A percentile compares a stretch with the other conserved stretches of the same genome.
These are phyloP conservation scores for Malassezia restricta DNA, from an alignment of 1,284 basidiomycete species.

Conservation along the genomic window DNA sequence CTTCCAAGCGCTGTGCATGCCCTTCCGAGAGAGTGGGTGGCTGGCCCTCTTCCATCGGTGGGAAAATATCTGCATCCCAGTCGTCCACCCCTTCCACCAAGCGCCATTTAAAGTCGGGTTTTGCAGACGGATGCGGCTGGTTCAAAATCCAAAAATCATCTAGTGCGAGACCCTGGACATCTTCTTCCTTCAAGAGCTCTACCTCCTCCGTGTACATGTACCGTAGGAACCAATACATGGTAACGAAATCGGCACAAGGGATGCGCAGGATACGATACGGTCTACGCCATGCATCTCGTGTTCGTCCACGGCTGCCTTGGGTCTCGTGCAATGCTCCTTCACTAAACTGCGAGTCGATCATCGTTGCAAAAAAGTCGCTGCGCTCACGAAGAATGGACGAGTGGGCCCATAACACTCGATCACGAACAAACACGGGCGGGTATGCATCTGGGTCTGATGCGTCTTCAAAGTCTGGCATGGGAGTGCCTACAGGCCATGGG, in stretches of 20 bases:
- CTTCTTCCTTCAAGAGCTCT: slow-evolving; percentile 32
- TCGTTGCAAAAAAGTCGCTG: slow-evolving; percentile 68
- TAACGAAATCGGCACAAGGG: slow-evolving; percentile 68
- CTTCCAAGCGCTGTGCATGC: not conserved
- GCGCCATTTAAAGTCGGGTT: slow-evolving; percentile 15
- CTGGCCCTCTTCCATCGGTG: not conserved
- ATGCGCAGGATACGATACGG: slow-evolving; percentile 54
- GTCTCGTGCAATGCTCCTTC: slow-evolving; percentile 21
- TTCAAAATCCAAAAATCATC: slow-evolving; percentile 33
- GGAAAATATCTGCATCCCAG: not conserved
- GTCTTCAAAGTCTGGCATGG: slow-evolving; percentile 7
- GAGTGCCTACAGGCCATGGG: slow-evolving; percentile 9
- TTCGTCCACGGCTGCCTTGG: not conserved
- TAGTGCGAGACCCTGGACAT: slow-evolving; percentile 29
- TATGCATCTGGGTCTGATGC: not conserved
- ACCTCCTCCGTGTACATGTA: slow-evolving; percentile 62
- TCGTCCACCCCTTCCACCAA: slow-evolving; percentile 1
- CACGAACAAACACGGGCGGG: slow-evolving; percentile 29
- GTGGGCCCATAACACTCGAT: slow-evolving; percentile 61
- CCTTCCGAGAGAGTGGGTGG: slow-evolving; percentile 9
- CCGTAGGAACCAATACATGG: slow-evolving; percentile 69
- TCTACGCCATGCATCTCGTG: slow-evolving; percentile 3
- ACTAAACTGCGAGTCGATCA: slow-evolving; percentile 58
- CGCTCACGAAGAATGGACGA: slow-evolving; percentile 48
- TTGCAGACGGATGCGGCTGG: not conserved